Base-by-base conservation (phyloP, 2,329 filamentous ascomycete species). In the Parafenestella ontariensis region DNA sequence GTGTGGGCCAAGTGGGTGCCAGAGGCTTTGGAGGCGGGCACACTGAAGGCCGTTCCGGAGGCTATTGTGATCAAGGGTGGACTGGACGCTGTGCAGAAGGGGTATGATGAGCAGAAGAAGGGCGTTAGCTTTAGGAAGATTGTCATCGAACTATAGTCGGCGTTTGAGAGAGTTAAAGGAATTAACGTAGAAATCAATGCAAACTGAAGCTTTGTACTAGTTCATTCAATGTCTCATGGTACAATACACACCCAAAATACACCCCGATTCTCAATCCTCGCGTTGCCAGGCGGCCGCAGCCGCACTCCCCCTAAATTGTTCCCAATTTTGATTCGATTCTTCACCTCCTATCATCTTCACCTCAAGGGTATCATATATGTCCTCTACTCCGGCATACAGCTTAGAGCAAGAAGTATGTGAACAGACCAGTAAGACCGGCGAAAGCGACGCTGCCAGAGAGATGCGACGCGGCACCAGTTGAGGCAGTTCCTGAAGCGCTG, bases 121-220 rank as follows among this genome's bases (percentile, higher is more conserved):
- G 72, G 71, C 8, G 65, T 74, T 20, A 74, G 71, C 49, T 74
- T 69, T 49, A 59, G 58, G n/a, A 74, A 73, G 61, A 57, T 74
- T 46, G 72, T 74, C 18, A 58, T 75, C 18, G 65, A 66, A 26
- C 44, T 67, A 21, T 65, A 62, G 41, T 40, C 31, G 17, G 15
- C 15, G 20, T 23, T 24, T 20, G 13, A 23, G 10, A 15, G 15
- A 40, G 13, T 11, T 40, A 24, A 21, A 11, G 9, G 10, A 21
- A 40, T 15, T 5, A 15, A 15, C 15, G 17, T 26, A 39, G 11
- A 23, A 33, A 33, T 13, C 7, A 13, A 34, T 46, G 31, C 31
- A 34, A 42, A n/a, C 20, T 49, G 18, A 36, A 51, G 41, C 17
- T 45, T 45, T 45, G 13, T 15, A 24, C 36, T 26, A 39, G 10